phyloP scores from a whole-genome alignment of 208 protist genomes.

The Vickermania spadyakhi region DNA sequence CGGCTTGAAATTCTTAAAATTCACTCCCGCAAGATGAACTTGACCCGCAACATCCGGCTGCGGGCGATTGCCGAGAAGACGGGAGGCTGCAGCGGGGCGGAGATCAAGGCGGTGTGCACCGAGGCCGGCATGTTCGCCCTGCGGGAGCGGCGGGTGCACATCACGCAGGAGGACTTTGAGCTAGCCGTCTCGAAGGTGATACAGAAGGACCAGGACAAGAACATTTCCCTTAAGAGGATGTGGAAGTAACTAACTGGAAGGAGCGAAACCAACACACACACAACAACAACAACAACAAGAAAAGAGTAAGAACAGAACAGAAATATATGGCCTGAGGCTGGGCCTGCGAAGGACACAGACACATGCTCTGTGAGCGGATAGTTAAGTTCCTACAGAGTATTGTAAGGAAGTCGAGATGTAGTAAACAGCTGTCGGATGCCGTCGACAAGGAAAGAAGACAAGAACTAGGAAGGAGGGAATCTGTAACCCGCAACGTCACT shows the following conservation, averaged over 20 bases:
- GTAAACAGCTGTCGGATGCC: too few species aligned
- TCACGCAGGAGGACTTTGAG: constrained; percentile 99
- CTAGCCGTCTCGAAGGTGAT: constrained; percentile 99
- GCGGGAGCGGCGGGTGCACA: constrained; percentile 98
- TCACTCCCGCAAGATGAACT: constrained; percentile 99
- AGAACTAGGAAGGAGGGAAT: too few species aligned
- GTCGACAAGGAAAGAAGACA: too few species aligned
- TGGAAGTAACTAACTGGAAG: constrained; percentile 76
- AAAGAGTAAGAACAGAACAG: neutral
- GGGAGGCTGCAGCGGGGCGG: constrained; percentile 97
- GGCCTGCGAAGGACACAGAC: too few species aligned
- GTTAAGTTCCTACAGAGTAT: too few species aligned
- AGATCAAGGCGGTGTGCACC: constrained; percentile 96
- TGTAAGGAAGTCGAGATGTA: too few species aligned
- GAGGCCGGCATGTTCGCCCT: constrained; percentile 99
- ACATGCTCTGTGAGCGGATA: too few species aligned
- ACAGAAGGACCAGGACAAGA: constrained; percentile 97
- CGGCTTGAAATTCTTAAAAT: constrained; percentile 99
- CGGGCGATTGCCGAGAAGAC: constrained; percentile 96
- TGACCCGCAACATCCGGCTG: constrained; percentile 98
- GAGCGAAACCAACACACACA: constrained; percentile 10
- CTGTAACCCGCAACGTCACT: too few species aligned
- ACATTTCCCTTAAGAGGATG: constrained; percentile 97
- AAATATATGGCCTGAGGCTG: too few species aligned
- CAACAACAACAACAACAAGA: constrained; percentile 8